phyloP scores from a whole-genome alignment of 2,329 filamentous ascomycete genomes.

The Pseudogymnoascus sp. region DNA sequence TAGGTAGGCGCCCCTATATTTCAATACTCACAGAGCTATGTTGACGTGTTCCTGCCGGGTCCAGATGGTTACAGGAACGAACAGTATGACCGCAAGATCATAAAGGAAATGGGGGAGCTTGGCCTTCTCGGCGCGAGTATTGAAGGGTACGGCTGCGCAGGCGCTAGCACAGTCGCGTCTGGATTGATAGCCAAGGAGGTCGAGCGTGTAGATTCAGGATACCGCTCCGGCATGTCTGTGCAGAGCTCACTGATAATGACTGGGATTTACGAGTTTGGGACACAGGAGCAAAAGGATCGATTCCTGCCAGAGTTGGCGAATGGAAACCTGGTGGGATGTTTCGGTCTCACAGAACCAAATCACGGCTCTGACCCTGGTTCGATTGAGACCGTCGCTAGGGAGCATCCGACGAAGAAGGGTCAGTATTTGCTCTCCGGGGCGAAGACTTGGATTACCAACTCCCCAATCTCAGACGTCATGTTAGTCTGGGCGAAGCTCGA shows the following conservation, averaged over 20 bases:
- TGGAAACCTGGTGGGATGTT: conserved; percentile 75
- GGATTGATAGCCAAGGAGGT: conserved; percentile 89
- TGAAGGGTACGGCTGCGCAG: conserved; percentile 80
- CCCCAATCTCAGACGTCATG: conserved; percentile 77
- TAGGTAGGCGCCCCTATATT: conserved; percentile 53
- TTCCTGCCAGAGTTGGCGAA: conserved; percentile 79
- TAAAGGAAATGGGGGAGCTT: conserved; percentile 86
- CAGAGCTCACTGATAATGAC: conserved; percentile 90
- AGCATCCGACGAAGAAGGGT: conserved; percentile 76
- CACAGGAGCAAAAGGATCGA: conserved; percentile 76
- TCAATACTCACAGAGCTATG: conserved; percentile 6
- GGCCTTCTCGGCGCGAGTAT: conserved; percentile 84
- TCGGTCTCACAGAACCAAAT: conserved; percentile 87
- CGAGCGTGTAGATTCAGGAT: conserved; percentile 85
- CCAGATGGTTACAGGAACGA: conserved; percentile 82
- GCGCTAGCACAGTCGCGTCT: conserved; percentile 77
- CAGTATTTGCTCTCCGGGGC: conserved; percentile 72
- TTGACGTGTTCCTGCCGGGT: neutral
- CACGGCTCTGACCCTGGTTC: conserved; percentile 87
- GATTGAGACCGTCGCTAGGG: conserved; percentile 82
- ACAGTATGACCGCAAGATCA: conserved; percentile 75
- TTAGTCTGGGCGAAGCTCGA: conserved; percentile 91
- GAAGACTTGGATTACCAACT: conserved; percentile 96
- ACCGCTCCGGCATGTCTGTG: conserved; percentile 87
- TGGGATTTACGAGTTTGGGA: conserved; percentile 83